A percentile compares a stretch with the other conserved stretches of the same genome.
Conservation (phyloP, 768 basidiomycete species). For the Hygrocybe punicea region DNA sequence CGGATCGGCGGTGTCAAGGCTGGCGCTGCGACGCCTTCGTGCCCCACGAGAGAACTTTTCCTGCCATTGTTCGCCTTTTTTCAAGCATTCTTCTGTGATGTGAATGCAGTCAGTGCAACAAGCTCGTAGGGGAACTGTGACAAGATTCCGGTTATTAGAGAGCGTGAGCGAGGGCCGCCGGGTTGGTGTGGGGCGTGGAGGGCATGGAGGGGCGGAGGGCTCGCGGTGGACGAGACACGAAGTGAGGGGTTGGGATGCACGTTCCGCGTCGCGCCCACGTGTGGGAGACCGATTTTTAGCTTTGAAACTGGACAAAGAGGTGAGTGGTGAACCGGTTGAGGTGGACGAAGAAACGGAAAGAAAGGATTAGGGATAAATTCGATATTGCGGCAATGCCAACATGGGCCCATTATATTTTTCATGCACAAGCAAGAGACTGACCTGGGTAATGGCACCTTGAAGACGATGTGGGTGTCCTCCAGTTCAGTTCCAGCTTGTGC, state of each 20-base stretch:
- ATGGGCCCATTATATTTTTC: neutral
- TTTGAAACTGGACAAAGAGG: conserved; percentile 38
- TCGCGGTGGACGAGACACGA: conserved; percentile 56
- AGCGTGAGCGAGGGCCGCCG: conserved; percentile 36
- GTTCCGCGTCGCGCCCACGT: conserved; percentile 32
- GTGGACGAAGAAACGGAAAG: neutral
- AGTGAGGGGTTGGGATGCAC: conserved; percentile 34
- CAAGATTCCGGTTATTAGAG: conserved; percentile 36
- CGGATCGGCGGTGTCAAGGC: conserved; percentile 31
- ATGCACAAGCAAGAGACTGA: conserved; percentile 22
- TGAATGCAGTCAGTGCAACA: conserved; percentile 66
- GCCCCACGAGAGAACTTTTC: conserved; percentile 65
- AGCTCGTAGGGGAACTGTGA: conserved; percentile 64
- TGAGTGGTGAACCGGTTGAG: neutral
- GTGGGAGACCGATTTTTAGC: conserved; percentile 40
- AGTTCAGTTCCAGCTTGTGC: conserved; percentile 18
- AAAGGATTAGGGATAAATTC: neutral
- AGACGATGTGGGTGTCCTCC: conserved; percentile 47
- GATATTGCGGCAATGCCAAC: neutral
- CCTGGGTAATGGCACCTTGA: conserved; percentile 65
- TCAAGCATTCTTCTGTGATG: conserved; percentile 54
- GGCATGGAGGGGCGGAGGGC: conserved; percentile 16
- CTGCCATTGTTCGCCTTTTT: conserved; percentile 56
- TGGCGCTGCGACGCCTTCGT: conserved; percentile 51
- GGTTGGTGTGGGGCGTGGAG: conserved; percentile 13